Conservation (phyloP, 352 stramenopile genomes). For the Pythium biforme region DNA sequence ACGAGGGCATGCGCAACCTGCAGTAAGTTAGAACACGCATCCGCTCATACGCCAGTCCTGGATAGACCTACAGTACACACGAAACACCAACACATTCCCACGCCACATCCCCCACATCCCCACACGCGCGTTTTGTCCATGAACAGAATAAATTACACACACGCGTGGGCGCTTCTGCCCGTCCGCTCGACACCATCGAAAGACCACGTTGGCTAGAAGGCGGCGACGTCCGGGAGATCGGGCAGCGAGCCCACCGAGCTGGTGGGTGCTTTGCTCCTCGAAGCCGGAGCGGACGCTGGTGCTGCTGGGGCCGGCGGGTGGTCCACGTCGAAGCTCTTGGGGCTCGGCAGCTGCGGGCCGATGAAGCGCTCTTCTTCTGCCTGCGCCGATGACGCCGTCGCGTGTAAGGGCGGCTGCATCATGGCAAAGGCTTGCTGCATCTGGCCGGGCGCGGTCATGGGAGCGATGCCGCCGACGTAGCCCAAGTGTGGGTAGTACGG, state of each 20-base stretch:
- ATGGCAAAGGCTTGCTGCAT: conserved; percentile 15
- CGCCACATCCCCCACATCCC: too few species aligned
- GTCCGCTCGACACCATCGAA: too few species aligned
- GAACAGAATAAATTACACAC: conserved; percentile 13
- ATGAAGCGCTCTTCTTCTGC: conserved; percentile 37
- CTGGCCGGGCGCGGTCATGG: conserved; percentile 7
- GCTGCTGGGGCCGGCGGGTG: not conserved
- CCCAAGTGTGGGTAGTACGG: conserved; percentile 23
- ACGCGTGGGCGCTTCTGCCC: not conserved
- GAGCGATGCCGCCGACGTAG: conserved; percentile 19
- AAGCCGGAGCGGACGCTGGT: not conserved
- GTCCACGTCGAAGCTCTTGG: conserved; percentile 22
- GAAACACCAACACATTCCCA: conserved; percentile 1
- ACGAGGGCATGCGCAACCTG: conserved; percentile 52
- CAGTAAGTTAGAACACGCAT: not conserved
- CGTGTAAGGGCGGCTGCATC: conserved; percentile 9
- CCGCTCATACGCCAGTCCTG: not conserved
- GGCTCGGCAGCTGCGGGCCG: conserved; percentile 43
- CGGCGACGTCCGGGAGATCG: conserved; percentile 49
- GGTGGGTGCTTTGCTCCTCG: not conserved
- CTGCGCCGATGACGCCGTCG: not conserved
- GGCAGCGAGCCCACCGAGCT: conserved; percentile 22
- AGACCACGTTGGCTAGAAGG: too few species aligned
- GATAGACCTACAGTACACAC: conserved; percentile 9
- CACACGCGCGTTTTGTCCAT: too few species aligned